Percentiles rank a stretch among this genome's conserved stretches.
Conservation (phyloP, 805 yeast genomes). For the Teunomyces gatunensis region DNA sequence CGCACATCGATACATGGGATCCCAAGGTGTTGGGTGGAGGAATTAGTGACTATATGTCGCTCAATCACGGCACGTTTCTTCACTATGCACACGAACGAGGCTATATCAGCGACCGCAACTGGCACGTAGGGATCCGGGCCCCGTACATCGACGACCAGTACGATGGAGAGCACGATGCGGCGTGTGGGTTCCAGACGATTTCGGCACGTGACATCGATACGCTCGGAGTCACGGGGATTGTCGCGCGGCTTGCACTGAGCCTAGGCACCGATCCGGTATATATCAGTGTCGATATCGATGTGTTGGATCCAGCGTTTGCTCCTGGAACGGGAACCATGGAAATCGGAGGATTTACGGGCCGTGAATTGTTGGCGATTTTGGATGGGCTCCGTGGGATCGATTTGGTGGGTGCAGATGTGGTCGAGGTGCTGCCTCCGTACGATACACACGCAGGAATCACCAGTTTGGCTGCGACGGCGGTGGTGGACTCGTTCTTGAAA, state of each 20-base stretch:
- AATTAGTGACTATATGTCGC: constrained; percentile 51
- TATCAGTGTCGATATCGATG: constrained; percentile 54
- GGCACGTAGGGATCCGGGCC: constrained; percentile 66
- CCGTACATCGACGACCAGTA: constrained; percentile 47
- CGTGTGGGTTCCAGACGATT: constrained; percentile 48
- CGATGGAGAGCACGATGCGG: constrained; percentile 44
- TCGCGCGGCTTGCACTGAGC: constrained; percentile 28
- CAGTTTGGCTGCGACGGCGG: constrained; percentile 63
- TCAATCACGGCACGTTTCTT: constrained; percentile 68
- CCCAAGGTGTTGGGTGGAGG: constrained; percentile 65
- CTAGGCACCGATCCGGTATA: constrained; percentile 44
- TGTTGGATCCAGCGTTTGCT: constrained; percentile 69
- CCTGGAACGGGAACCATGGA: constrained; percentile 83
- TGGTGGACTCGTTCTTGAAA: constrained; percentile 50
- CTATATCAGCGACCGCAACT: constrained; percentile 47
- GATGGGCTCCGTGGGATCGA: constrained; percentile 60
- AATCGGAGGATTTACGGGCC: constrained; percentile 63
- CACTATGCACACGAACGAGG: constrained; percentile 72
- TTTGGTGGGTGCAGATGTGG: constrained; percentile 73
- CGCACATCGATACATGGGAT: constrained; percentile 71
- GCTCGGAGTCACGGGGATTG: constrained; percentile 37
- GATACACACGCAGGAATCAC: constrained; percentile 62
- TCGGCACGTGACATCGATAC: constrained; percentile 49
- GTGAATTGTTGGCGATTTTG: constrained; percentile 59
- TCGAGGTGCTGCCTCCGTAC: constrained; percentile 68